Percentiles rank a stretch among this genome's conserved stretches.
These are phyloP conservation scores for Alternaria novae-zelandiae DNA, from an alignment of 2,329 filamentous ascomycete species.

Conservation along the genomic window DNA sequence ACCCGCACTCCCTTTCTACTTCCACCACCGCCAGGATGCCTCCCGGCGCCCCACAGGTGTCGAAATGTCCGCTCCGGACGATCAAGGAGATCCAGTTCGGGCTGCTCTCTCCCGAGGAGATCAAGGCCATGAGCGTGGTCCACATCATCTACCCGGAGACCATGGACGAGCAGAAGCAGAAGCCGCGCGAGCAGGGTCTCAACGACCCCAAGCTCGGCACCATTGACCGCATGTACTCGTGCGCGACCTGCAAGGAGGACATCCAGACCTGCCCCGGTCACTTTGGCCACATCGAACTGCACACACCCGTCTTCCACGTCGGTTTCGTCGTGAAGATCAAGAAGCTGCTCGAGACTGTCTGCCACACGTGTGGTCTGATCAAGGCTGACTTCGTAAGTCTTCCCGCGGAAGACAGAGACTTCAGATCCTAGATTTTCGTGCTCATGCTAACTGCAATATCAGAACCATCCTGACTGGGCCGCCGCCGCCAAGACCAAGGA, in stretches of 20 bases:
- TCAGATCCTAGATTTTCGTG: conserved; percentile 50
- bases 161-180: conserved; percentile 94
- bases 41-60: conserved; percentile 83
- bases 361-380: conserved; percentile 98
- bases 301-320: conserved; percentile 91
- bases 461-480: conserved; percentile 79
- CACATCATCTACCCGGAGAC: conserved; percentile 99
- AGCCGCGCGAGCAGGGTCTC: conserved; percentile 87
- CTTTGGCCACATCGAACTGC: conserved; percentile 98
- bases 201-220: conserved; percentile 97
- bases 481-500: conserved; percentile 85
- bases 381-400: conserved; percentile 97
- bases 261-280: conserved; percentile 97
- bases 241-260: conserved; percentile 93
- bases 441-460: conserved; percentile 63
- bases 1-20: conserved; percentile 9
- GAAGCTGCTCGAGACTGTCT: conserved; percentile 98
- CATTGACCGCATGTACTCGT: conserved; percentile 94
- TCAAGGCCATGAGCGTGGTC: conserved; percentile 97
- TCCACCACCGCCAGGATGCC: conserved; percentile 63
- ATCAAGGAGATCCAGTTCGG: conserved; percentile 99
- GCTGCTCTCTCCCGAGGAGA: conserved; percentile 95
- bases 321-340: conserved; percentile 99
- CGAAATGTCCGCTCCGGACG: conserved; percentile 79
- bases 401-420: conserved; percentile 61